Evolutionary conservation across 345 rosid genomes (phyloP).

Genomic region (Brassica carinata): DNA sequence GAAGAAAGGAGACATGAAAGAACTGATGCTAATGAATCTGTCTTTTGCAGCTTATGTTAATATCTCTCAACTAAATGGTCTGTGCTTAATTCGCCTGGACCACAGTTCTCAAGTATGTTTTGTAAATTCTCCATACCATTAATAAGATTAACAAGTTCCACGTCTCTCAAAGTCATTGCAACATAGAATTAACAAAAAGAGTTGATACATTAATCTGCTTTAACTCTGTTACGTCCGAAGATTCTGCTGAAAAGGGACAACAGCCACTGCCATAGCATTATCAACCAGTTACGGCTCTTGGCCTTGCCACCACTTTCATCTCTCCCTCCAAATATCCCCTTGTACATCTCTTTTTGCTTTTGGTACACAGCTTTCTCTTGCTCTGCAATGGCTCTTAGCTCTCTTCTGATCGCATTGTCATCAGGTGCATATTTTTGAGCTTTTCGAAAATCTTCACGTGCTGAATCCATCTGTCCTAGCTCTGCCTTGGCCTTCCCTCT

Average conservation of each 20-base stretch:
- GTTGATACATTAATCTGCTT: constrained; percentile 27
- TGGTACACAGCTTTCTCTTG: constrained; percentile 80
- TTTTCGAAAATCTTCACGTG: constrained; percentile 81
- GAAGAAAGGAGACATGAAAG: too few relatives aligned
- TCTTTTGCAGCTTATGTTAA: too few relatives aligned
- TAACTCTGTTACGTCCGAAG: constrained; percentile 25
- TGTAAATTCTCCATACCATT: constrained; percentile 25
- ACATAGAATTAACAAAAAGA: neutral
- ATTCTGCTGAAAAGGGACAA: constrained; percentile 18
- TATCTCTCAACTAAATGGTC: neutral
- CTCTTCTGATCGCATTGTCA: constrained; percentile 78
- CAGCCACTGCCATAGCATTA: constrained; percentile 35
- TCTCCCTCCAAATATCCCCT: constrained; percentile 72
- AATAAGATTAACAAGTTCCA: constrained; percentile 11
- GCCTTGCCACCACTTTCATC: constrained; percentile 47
- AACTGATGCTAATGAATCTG: too few relatives aligned
- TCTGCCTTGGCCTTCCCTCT: constrained; percentile 91
- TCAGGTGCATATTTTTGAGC: constrained; percentile 82
- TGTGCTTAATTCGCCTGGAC: constrained; percentile 76
- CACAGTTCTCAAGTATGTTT: neutral
- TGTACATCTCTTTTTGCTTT: constrained; percentile 84
- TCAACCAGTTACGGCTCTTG: constrained; percentile 45
- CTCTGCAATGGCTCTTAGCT: constrained; percentile 67
- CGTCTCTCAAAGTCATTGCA: constrained; percentile 16
- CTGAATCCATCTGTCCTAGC: constrained; percentile 91